Evolutionary conservation across 2,329 filamentous ascomycete species (phyloP).

Genomic region (Penicillium nordicum): DNA sequence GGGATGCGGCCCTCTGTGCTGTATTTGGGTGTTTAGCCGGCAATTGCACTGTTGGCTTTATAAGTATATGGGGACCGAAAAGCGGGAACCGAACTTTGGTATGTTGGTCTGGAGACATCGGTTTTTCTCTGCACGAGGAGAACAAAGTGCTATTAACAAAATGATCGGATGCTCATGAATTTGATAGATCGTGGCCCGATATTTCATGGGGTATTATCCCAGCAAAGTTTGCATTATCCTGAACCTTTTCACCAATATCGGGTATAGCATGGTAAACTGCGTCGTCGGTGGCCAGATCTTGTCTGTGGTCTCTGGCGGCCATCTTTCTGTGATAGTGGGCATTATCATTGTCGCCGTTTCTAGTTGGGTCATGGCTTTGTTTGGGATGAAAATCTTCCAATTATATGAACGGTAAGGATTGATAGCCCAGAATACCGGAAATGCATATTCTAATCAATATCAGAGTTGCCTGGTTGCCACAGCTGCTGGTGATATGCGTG

Average conservation of each 20-base stretch:
- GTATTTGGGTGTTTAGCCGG: slow-evolving; percentile 39
- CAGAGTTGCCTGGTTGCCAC: slow-evolving; percentile 42
- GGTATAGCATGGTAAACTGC: slow-evolving; percentile 44
- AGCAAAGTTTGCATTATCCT: slow-evolving; percentile 40
- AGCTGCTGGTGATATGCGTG: slow-evolving; percentile 41
- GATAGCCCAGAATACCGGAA: neutral
- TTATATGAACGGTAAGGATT: slow-evolving; percentile 41
- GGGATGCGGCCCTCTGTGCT: slow-evolving; percentile 39
- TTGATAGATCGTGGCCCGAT: slow-evolving; percentile 39
- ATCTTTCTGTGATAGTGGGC: slow-evolving; percentile 39
- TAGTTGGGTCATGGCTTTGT: slow-evolving; percentile 37
- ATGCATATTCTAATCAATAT: neutral
- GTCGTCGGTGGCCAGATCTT: slow-evolving; percentile 46
- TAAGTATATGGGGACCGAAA: slow-evolving; percentile 41
- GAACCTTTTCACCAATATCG: slow-evolving; percentile 44
- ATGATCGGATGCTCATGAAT: slow-evolving; percentile 8
- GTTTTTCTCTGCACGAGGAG: neutral
- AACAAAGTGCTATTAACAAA: neutral
- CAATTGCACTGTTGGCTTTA: slow-evolving; percentile 37
- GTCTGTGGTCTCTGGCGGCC: slow-evolving; percentile 39
- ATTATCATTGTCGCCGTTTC: slow-evolving; percentile 38
- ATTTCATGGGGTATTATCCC: slow-evolving; percentile 45
- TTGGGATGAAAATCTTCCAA: slow-evolving; percentile 44
- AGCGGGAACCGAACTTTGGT: slow-evolving; percentile 46
- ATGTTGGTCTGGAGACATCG: neutral